Evolutionary conservation across 306 rosid species (phyloP), one percentile per base, ranked within the genome.

Genomic region (Corylus heterophylla): DNA sequence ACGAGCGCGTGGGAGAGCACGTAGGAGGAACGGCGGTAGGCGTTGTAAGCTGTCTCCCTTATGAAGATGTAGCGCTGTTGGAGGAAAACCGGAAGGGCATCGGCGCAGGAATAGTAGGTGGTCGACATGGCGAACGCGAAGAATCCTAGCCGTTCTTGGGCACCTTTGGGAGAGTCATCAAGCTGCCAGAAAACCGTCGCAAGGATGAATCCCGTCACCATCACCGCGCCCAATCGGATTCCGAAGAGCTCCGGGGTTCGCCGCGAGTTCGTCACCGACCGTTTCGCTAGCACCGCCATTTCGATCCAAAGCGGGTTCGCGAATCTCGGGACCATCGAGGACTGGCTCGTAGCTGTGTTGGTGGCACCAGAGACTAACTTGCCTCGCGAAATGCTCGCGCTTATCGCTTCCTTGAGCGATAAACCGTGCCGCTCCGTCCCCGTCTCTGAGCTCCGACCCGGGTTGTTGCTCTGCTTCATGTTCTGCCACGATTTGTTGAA

Each of bases 111-210:
- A 84, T 95, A 95, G 88, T 89, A 95, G 0, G 99, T 93, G 4
- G 99, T 96, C 50, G 99, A 96, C 99, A 96, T 96, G 1, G 99
- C 99, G 58, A 96, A 96, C 0, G 99, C 98, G 79, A 93, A 87
- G 82, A 96, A 96, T 0, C 99, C 99, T 0, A 96, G 75, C 14
- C 98, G 88, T 35, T 93, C 99, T 74, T 95, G 96, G 4, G 86
- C 90, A 0, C 99, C 99, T 76, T 88, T 93, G 0, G 99, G 99
- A 0, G 98, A 84, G 59, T 85, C 73, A 12, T 95, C 99, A 0
- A 95, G 90, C 0, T 87, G 82, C 96, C 97, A 95, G 48, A 89
- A 95, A 88, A 95, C 80, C 4, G 99, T 95, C 4, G 99, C 99
- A 0, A 95, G 84, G 68, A 95, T 91, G 64, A 95, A 88, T 0